These are phyloP conservation scores for Candida multigemmis DNA, from an alignment of 805 yeast genomes.

Conservation along the genomic window DNA sequence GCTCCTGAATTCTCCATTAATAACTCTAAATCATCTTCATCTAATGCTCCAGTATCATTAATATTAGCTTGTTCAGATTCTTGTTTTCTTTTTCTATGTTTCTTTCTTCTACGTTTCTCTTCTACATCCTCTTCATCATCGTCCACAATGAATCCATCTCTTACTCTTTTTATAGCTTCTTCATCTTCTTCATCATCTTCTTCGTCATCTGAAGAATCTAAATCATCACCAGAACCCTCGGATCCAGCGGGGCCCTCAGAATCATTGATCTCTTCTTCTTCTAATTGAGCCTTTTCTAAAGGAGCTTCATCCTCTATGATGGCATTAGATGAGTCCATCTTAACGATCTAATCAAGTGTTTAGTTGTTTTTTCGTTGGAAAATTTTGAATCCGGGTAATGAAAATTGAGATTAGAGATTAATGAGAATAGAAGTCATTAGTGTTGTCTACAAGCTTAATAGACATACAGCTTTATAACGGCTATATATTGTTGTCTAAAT, in stretches of 20 bases:
- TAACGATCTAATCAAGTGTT: slow-evolving; percentile 2
- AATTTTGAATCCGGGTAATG: slow-evolving; percentile 2
- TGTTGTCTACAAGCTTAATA: no score
- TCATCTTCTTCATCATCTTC: slow-evolving; percentile 83
- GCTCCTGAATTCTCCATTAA: slow-evolving; percentile 86
- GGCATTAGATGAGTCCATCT: no score
- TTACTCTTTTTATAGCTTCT: slow-evolving; percentile 73
- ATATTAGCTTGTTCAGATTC: slow-evolving; percentile 15
- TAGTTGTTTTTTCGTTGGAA: slow-evolving; percentile 1
- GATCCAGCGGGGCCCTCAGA: slow-evolving; percentile 14
- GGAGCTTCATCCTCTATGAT: slow-evolving; percentile 25
- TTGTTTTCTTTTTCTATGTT: slow-evolving; percentile 30
- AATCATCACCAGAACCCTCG: slow-evolving; percentile 27
- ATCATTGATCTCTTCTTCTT: slow-evolving; percentile 28
- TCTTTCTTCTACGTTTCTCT: slow-evolving; percentile 14
- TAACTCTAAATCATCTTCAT: slow-evolving; percentile 91
- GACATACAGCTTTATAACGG: no score
- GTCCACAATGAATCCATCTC: slow-evolving; percentile 91
- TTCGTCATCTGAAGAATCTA: slow-evolving; percentile 78
- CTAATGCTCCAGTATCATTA: slow-evolving; percentile 69
- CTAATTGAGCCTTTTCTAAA: no score
- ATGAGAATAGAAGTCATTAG: no score
- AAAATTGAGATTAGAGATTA: no score
- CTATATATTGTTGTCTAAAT: no score
- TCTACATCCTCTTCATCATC: slow-evolving; percentile 67